Evolutionary conservation across 1,139 yeast genomes (phyloP), one percentile per base, ranked within the genome.

Genomic region (Suhomyces choctaworum): DNA sequence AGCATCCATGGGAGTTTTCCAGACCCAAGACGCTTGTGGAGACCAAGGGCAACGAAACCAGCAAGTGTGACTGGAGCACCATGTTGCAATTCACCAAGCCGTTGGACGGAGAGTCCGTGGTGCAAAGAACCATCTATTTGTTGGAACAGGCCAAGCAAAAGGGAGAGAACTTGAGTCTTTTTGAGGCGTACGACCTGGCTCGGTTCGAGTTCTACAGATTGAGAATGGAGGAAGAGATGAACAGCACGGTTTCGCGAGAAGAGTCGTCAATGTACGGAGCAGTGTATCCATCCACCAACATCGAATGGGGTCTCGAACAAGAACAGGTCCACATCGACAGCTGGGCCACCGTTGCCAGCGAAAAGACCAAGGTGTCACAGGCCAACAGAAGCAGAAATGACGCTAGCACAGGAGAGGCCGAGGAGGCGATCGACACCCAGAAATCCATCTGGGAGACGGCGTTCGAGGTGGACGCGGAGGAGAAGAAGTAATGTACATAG

Each of bases 1-100:
- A 90, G 58, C 99, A 92, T 60, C 98, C 99, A 9, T 92, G 98
- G 98, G 99, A 92, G 62, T 70, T 90, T 40, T 86, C 98, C 3
- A 78, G 96, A 48, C 97, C 98, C n/a, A 87, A 87, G 56, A 73
- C 80, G 21, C 64, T 92, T 47, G 74, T 89, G 31, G 99, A 94
- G 62, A 84, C 80, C 51, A 66, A 70, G 14, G 87, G 86, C 5
- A 61, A 71, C 28, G 71, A 68, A 22, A 58, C 62, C 16, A 51
- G 60, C 9, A 69, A 72, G 39, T 62, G 70, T 46, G 87, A 92
- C 58, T 92, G 98, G 97, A 72, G 81, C 36, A 72, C 73, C 36
- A 75, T 92, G 61, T 73, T 77, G 46, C 97, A 92, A 56, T 60
- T 80, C 28, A 65, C 73, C 35, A 82, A 82, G 54, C 84, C 82